Base-by-base conservation (phyloP, 768 basidiomycete species). In the Steccherinum ochraceum region DNA sequence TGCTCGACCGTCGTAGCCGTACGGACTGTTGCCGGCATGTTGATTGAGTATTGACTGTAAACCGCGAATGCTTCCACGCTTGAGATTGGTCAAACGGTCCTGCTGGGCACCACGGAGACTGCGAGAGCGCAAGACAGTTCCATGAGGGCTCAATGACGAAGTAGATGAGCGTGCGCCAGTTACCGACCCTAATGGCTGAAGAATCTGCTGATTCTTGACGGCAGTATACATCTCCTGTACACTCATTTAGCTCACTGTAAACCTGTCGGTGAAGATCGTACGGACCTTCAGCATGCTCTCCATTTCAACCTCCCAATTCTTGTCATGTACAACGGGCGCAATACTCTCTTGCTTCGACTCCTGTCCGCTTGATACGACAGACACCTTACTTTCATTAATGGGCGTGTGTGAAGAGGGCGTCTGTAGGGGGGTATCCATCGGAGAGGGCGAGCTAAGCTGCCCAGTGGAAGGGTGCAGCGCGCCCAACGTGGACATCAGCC, bases 51-150 rank as follows among this genome's bases (percentile, higher is more conserved):
- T 84, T 4, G 87, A 83, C 52, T 89, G 88, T 46, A 93, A 69
- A 1, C 94, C 93, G 18, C 93, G 81, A 43, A 98, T 89, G 61
- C 93, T 96, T 20, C 89, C 88, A 27, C 96, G 82, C 69, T 98
- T 98, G 56, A 92, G 69, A 3, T 80, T 86, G 12, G 77, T 77
- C 55, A 91, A 64, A 35, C 89, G 78, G 60, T 93, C 91, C 2
- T 81, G 76, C 30, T 77, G 80, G 27, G 75, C 77, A 5, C 48
- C 56, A 21, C 91, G 83, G 46, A 84, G 67, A 61, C 89, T 90
- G 46, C 86, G 83, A 58, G 83, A 84, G 40, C 89, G 80, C 24
- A 72, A 54, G 53, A 83, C 65, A 56, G 58, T 52, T 2, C 77
- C 76, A 49, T 65, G 61, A n/a, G 84, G 79, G 49, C 74, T 81